Evolutionary conservation across 2,329 filamentous ascomycete species (phyloP).

Genomic region (Bisporella sp.): DNA sequence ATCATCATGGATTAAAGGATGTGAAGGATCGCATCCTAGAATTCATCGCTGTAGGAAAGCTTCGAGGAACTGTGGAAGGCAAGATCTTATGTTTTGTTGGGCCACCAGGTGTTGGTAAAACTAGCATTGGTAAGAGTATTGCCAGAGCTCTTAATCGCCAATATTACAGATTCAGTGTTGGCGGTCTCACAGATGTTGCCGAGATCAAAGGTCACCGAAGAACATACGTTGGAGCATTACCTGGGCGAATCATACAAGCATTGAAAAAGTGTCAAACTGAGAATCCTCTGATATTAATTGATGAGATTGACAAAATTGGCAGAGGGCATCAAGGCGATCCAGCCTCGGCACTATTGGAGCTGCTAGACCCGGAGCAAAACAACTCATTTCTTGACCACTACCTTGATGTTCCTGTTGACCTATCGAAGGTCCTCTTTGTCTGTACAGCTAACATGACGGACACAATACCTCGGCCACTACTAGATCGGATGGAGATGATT

Average conservation of each 20-base stretch:
- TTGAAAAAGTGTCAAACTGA: conserved; percentile 99
- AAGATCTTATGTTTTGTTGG: conserved; percentile 98
- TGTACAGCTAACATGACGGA: conserved; percentile 99
- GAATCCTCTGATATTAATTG: conserved; percentile 92
- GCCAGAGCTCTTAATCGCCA: conserved; percentile 89
- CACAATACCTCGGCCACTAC: conserved; percentile 86
- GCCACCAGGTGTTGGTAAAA: conserved; percentile 95
- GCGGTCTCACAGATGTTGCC: conserved; percentile 91
- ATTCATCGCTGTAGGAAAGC: conserved; percentile 96
- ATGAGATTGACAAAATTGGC: conserved; percentile 97
- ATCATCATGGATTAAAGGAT: conserved; percentile 94
- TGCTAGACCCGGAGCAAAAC: conserved; percentile 96
- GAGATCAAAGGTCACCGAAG: conserved; percentile 97
- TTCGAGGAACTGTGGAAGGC: conserved; percentile 92
- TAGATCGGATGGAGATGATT: conserved; percentile 98
- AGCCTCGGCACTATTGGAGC: conserved; percentile 83
- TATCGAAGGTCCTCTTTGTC: conserved; percentile 96
- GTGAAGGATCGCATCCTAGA: conserved; percentile 98
- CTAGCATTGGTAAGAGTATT: conserved; percentile 97
- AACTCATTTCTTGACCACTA: conserved; percentile 97
- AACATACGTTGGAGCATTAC: conserved; percentile 92
- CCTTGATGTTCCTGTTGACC: conserved; percentile 94
- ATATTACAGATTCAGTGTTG: conserved; percentile 98
- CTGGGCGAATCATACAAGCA: conserved; percentile 94
- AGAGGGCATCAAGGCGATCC: conserved; percentile 95